Base-by-base conservation (phyloP, 345 rosid genomes). In the Mercurialis annua region DNA sequence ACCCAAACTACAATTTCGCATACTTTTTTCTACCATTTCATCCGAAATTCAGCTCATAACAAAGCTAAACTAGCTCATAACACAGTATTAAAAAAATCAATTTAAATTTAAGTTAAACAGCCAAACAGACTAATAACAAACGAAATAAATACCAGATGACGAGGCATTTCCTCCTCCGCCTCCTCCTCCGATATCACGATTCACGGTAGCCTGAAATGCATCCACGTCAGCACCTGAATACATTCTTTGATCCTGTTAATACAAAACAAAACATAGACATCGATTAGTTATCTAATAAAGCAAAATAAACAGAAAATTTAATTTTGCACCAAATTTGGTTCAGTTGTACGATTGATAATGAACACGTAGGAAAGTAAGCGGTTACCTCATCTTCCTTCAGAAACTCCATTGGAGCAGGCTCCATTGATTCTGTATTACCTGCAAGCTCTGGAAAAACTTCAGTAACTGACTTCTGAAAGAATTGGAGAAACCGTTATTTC, bases 161-260 rank as follows among this genome's bases (percentile, higher is more conserved):
- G 79, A 77, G 14, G 79, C 71, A 64, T 87, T 86, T 31, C 96
- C 97, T n/a, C n/a, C n/a, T n/a, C n/a, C n/a, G n/a, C n/a, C n/a
- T n/a, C n/a, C n/a, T n/a, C n/a, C n/a, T 61, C 85, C 98, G n/a
- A 93, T 89, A 71, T 90, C 92, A 49, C 95, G 87, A 78, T 89
- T 89, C 24, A 90, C 62, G 54, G 97, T 94, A 9, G 98, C 98
- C 75, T 93, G 96, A 69, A 93, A 89, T 0, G 98, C 98, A 53
- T 90, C 97, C 27, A 89, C 92, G 1, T 87, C 99, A 43, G 99
- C 97, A 51, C 99, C 96, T 4, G 92, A 94, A 83, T 89, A 97
- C 99, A 90, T 87, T 65, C 80, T 86, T 65, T 94, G 92, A 65
- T 94, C 97, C 97, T 90, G 75, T 30, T 26, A 77, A 29, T n/a